These are phyloP conservation scores for Ambrosia artemisiifolia DNA, from an alignment of 129 eudicot genomes.

Conservation along the genomic window DNA sequence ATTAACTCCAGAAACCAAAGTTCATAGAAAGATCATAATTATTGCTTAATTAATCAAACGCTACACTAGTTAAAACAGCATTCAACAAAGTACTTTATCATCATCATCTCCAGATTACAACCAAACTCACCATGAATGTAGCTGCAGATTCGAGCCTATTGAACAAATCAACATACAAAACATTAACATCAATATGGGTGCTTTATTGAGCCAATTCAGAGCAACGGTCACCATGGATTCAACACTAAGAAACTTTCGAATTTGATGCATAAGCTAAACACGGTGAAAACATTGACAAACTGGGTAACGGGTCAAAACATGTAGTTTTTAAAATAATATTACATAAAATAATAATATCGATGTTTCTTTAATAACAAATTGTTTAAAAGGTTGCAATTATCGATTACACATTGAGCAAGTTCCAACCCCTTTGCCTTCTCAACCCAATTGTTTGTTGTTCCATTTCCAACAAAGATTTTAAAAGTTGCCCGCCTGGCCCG, in stretches of 20 bases:
- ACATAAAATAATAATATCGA: no score
- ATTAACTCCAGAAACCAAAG: neutral
- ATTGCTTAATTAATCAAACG: neutral
- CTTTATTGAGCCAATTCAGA: neutral
- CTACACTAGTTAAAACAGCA: neutral
- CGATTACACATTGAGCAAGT: neutral
- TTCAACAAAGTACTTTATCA: neutral
- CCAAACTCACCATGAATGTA: constrained; percentile 6
- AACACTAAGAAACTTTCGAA: neutral
- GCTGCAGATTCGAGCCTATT: constrained; percentile 13
- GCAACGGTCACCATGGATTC: neutral
- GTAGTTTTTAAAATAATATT: neutral
- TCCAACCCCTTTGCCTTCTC: neutral
- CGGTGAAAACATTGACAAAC: neutral
- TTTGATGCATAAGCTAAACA: neutral
- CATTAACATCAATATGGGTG: neutral
- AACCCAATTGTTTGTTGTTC: neutral
- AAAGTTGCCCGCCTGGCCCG: neutral
- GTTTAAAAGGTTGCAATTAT: neutral
- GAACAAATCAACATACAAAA: constrained; percentile 1
- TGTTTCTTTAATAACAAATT: neutral
- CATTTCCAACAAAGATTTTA: neutral
- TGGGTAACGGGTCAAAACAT: neutral
- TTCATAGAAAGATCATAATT: neutral
- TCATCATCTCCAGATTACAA: constrained; percentile 17